A percentile compares a stretch with the other conserved stretches of the same genome.
Conservation (phyloP, 345 rosid species). For the Citrus sp. region DNA sequence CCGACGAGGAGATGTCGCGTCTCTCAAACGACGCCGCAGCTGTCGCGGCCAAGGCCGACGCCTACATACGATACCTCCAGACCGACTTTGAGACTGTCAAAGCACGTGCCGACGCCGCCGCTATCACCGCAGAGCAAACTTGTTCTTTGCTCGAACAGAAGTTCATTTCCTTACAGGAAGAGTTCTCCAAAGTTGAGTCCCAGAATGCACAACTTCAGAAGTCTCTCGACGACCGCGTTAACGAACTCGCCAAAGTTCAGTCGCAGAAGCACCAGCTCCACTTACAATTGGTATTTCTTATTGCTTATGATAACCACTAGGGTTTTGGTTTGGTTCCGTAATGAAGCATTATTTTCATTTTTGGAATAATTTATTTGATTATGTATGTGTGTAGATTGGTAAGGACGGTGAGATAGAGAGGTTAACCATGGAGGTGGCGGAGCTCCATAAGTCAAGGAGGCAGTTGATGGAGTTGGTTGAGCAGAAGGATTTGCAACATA, state of each 20-base stretch:
- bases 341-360: too few species aligned
- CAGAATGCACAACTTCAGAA: constrained; percentile 62
- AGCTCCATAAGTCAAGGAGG: constrained; percentile 81
- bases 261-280: constrained; percentile 84
- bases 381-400: constrained; percentile 47
- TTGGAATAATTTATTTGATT: neutral
- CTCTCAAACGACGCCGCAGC: constrained; percentile 57
- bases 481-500: constrained; percentile 70
- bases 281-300: constrained; percentile 49
- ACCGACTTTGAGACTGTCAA: constrained; percentile 66
- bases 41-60: constrained; percentile 80
- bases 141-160: constrained; percentile 96
- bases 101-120: constrained; percentile 79
- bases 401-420: constrained; percentile 87
- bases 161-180: constrained; percentile 67
- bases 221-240: constrained; percentile 54
- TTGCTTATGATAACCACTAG: neutral
- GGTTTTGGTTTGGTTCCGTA: too few species aligned
- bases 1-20: constrained; percentile 80
- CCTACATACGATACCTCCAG: constrained; percentile 52
- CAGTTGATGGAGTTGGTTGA: constrained; percentile 81
- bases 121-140: constrained; percentile 95
- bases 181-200: constrained; percentile 61
- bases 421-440: constrained; percentile 58
- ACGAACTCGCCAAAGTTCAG: constrained; percentile 70